Percentiles rank a stretch among this genome's conserved stretches.
phyloP scores from a whole-genome alignment of 495 filamentous ascomycete genomes.

The Xylaria castorea region DNA sequence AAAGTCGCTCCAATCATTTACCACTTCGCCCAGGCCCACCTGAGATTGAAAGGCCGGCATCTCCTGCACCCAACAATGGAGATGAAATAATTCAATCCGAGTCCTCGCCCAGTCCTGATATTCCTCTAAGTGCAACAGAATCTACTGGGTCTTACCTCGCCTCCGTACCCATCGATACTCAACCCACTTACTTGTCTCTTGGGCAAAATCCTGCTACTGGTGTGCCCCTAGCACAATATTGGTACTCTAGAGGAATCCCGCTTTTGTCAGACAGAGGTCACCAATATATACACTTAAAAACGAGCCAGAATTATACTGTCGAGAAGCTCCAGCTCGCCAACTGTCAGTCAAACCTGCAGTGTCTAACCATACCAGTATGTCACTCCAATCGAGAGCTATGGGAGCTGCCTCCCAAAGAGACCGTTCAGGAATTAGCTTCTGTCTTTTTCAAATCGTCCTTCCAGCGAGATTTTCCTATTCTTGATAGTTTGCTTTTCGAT shows the following conservation, averaged over 20 bases:
- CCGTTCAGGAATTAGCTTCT: background rate
- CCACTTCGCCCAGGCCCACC: background rate
- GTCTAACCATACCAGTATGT: background rate
- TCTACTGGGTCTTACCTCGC: background rate
- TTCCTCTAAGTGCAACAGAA: background rate
- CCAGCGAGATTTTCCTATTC: background rate
- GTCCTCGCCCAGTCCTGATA: background rate
- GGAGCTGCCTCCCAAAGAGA: background rate
- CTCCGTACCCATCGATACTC: background rate
- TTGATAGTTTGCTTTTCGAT: background rate
- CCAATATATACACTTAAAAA: constrained; percentile 1
- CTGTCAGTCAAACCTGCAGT: background rate
- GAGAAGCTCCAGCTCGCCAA: background rate
- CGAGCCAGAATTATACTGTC: background rate
- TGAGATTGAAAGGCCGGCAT: background rate
- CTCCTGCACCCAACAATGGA: background rate
- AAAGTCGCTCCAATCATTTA: background rate
- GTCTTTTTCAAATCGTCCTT: background rate
- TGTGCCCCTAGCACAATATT: constrained; percentile 16
- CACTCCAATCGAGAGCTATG: background rate
- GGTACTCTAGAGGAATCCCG: constrained; percentile 26
- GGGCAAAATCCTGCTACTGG: background rate
- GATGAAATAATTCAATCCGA: constrained; percentile 1
- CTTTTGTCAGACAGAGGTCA: constrained; percentile 22
- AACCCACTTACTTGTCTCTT: background rate